Evolutionary conservation across 106 monocot species (phyloP).

Genomic region (Phalaenopsis equestris): DNA sequence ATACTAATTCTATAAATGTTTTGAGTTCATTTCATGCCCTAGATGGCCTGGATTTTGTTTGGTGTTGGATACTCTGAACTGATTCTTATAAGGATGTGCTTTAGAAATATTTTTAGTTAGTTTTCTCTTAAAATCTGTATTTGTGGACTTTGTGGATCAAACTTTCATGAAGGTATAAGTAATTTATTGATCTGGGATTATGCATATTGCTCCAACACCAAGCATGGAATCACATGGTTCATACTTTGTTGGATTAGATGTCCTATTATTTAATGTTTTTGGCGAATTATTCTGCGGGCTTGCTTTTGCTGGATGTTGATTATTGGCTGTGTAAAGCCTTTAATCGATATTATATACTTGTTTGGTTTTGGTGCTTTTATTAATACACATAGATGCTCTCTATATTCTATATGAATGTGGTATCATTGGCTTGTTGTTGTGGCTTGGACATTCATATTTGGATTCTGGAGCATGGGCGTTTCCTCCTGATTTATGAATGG

Average conservation of each 20-base stretch:
- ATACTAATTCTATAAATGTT: not conserved
- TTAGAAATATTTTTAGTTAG: not conserved
- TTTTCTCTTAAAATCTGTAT: not conserved
- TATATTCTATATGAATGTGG: not conserved
- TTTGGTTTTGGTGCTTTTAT: not conserved
- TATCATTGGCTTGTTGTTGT: not conserved
- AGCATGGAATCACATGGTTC: not conserved
- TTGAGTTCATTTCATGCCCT: constrained; percentile 1
- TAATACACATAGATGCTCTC: not conserved
- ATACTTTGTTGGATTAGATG: not conserved
- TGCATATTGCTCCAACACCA: not conserved
- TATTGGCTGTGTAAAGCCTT: constrained; percentile 3
- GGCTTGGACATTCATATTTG: not conserved
- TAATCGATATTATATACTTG: not conserved
- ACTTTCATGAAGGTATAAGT: not conserved
- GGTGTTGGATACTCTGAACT: constrained; percentile 15
- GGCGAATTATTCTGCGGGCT: not conserved
- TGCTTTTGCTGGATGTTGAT: not conserved
- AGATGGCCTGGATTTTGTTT: constrained; percentile 5
- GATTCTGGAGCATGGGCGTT: not conserved
- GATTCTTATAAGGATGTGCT: constrained; percentile 2
- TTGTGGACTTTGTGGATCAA: constrained; percentile 9
- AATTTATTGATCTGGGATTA: not conserved
- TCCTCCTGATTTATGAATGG: not conserved
- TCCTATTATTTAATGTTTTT: not conserved